Base-by-base conservation (phyloP, 177 flowering plant species). In the Vitis hybrid region DNA sequence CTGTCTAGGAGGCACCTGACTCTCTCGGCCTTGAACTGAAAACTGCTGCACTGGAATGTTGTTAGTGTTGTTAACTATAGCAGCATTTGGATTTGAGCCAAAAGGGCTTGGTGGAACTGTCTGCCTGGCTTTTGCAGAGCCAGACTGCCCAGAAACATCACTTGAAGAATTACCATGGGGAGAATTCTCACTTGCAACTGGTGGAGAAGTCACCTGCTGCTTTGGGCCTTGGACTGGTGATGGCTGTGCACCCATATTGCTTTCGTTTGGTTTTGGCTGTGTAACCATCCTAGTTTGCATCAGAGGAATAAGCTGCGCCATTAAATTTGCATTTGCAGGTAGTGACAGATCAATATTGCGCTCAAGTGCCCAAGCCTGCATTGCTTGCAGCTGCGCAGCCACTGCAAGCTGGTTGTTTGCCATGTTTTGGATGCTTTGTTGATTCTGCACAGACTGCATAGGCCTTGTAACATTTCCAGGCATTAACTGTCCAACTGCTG, bases 321-420 rank as follows among this genome's bases (percentile, higher is more conserved):
- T 72, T 78, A 92, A 65, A 79, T 80, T 85, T 65, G 92, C 95
- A 86, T 92, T 89, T 65, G 83, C 89, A 62, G 97, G 98, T 24
- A 62, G 76, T 30, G 97, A 86, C 13, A 92, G 78, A 81, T 96
- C 99, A 75, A 96, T 85, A 79, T 92, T 93, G 67, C 82, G 89
- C 76, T 96, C 99, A 70, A 69, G 75, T 27, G 97, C 98, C 93
- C 94, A 88, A 13, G 93, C 94, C 67, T 94, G 93, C 84, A 90
- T 74, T 11, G 87, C 90, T 73, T 90, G 97, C 82, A 91, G 54
- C 77, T 96, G 97, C 15, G 93, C 86, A 69, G 87, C 84, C 85
- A 91, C 75, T 15, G 90, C 84, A 49, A 80, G 67, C 68, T 82
- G 91, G 81, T 80, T 91, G 77, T 79, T 87, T 35, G 78, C 77